A percentile compares a stretch with the other conserved stretches of the same genome.
phyloP scores from a whole-genome alignment of 768 basidiomycete species.

The Termitomyces sp. region DNA sequence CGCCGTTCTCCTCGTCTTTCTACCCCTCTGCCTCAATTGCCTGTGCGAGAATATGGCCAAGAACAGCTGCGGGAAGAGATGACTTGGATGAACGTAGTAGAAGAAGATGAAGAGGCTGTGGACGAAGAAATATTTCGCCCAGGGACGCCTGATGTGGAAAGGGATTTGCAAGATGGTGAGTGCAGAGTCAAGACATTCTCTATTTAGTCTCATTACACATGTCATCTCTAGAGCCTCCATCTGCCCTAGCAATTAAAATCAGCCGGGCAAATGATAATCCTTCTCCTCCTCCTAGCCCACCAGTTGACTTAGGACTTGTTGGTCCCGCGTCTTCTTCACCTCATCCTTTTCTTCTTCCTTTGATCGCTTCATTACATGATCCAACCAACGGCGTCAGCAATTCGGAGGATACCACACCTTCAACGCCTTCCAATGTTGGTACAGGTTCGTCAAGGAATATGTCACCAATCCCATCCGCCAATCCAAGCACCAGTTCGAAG shows the following conservation, averaged over 20 bases:
- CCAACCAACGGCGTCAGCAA: not conserved
- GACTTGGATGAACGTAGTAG: slow-evolving; percentile 15
- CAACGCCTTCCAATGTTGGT: not conserved
- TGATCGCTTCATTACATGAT: not conserved
- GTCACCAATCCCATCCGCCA: not conserved
- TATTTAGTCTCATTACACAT: slow-evolving; percentile 7
- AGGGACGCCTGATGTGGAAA: slow-evolving; percentile 45
- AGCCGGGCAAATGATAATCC: slow-evolving; percentile 71
- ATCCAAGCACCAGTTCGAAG: not conserved
- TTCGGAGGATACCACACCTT: not conserved
- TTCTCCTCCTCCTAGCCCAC: slow-evolving; percentile 43
- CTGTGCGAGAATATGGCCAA: not conserved
- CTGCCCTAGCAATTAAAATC: slow-evolving; percentile 58
- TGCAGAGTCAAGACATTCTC: slow-evolving; percentile 3
- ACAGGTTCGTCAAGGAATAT: not conserved
- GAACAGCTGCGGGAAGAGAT: slow-evolving; percentile 1
- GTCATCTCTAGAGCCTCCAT: slow-evolving; percentile 52
- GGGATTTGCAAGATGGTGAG: slow-evolving; percentile 40
- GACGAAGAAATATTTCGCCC: slow-evolving; percentile 24
- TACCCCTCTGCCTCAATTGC: slow-evolving; percentile 26
- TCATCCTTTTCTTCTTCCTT: not conserved
- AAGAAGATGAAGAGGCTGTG: slow-evolving; percentile 26
- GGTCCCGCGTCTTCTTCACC: slow-evolving; percentile 1
- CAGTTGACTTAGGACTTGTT: not conserved
- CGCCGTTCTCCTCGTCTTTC: slow-evolving; percentile 51